These are phyloP conservation scores for Plantago elongata DNA, from an alignment of 257 asterid genomes.

Conservation along the genomic window DNA sequence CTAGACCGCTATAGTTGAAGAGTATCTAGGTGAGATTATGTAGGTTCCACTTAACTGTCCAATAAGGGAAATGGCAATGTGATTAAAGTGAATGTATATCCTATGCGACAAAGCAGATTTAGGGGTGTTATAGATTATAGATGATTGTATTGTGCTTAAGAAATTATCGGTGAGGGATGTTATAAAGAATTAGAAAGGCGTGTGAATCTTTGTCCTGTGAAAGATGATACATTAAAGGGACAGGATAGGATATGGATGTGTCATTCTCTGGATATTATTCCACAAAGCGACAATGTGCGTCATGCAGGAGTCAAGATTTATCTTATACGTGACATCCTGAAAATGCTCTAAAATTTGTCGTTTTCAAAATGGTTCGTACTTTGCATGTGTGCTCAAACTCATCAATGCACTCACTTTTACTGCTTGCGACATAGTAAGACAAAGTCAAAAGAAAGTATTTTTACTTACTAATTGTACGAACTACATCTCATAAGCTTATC, in stretches of 20 bases:
- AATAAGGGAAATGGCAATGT: not conserved
- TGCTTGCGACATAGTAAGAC: conserved; percentile 3
- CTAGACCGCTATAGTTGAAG: not conserved
- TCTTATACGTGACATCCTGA: conserved; percentile 1
- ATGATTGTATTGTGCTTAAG: not conserved
- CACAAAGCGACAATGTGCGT: conserved; percentile 3
- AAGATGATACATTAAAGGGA: not conserved
- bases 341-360: not conserved
- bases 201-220: not conserved
- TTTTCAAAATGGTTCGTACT: conserved; percentile 2
- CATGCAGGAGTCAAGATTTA: not conserved
- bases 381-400: conserved; percentile 2
- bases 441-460: conserved; percentile 14
- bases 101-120: not conserved
- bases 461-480: conserved; percentile 13
- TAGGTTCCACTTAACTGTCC: not conserved
- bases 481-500: conserved; percentile 1
- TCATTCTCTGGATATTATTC: not conserved
- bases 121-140: too few species aligned
- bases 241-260: not conserved
- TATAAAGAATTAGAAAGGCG: not conserved
- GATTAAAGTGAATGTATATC: not conserved
- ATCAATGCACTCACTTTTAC: not conserved
- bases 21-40: not conserved
- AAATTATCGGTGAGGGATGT: not conserved